Evolutionary conservation across 352 stramenopile species (phyloP), one percentile per base, ranked within the genome.

Genomic region (Phytophthora tubulina): DNA sequence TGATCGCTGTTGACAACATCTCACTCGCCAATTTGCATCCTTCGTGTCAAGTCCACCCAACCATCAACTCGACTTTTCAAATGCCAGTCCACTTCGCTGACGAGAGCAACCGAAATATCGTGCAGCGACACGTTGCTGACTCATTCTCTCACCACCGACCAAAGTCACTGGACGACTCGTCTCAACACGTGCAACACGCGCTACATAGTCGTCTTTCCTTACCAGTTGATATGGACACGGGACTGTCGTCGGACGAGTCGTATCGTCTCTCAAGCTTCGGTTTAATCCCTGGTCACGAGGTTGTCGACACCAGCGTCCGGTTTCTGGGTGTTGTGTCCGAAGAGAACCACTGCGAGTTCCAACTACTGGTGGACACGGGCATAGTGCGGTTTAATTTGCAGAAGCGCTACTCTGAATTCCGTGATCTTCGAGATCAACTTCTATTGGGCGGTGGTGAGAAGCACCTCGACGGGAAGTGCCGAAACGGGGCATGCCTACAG

Each of bases 361-460:
- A 66, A 30, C 45, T 93, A 33, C 70, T 91, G 4, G 78, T 93
- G n/a, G 67, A 85, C 55, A 86, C 82, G 13, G 73, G 75, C 17
- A 46, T 50, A 8, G 80, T 80, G 46, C 59, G 79, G 32, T 90
- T 82, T 45, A 69, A 90, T 11, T 33, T 93, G 15, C 63, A 83
- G 55, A 89, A 88, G 71, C 80, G 84, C 33, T 93, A 72, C 81
- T 92, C 84, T 15, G 76, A 93, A 46, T 88, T 92, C 67, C 82
- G 83, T 41, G 73, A 75, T 10, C 81, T 93, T 6, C 84, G 86
- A 27, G 62, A 68, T 27, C 46, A 80, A 45, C 59, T 93, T 21
- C 55, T 91, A 35, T 27, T 27, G 1, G 21, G 21, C 1, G 21
- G 21, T 27, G 21, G 21, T 27, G 21, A 27, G 21, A 27, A 27